Base-by-base conservation (phyloP, 2,329 filamentous ascomycete genomes). In the Nectriaceae sp. region DNA sequence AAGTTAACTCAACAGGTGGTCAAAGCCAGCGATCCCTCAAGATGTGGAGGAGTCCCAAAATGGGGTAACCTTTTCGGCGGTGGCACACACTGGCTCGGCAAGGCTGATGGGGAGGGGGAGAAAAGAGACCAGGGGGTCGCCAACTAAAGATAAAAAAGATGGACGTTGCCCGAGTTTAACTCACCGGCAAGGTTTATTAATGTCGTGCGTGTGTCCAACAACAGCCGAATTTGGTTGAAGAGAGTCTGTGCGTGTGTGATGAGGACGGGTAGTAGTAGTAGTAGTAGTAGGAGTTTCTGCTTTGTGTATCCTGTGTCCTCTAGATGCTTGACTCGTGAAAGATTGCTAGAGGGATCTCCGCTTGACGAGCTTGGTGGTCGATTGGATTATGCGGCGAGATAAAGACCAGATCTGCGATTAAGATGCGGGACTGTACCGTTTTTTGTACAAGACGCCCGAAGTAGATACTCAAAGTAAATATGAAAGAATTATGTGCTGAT, bases 361-460 rank as follows among this genome's bases (percentile, higher is more conserved):
- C n/a, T n/a, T n/a, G n/a, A n/a, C n/a, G n/a, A n/a, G n/a, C n/a
- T n/a, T n/a, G n/a, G n/a, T n/a, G n/a, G n/a, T n/a, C n/a, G n/a
- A n/a, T n/a, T 38, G 22, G 40, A 56, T 58, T 55, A 59, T 61
- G 59, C 55, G 44, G 46, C 46, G 42, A 42, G 26, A 39, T 21
- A 31, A 33, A 49, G 51, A 49, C 22, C 46, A 53, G 56, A 53
- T 61, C 50, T 57, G 54, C 51, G 24, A 56, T 39, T 40, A 53
- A 50, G 42, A 21, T 48, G 50, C 40, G 50, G 48, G 40, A 42
- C 33, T 44, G 44, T 42, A 47, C 47, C 45, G 41, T 37, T 53
- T 53, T 57, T 42, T 55, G 53, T 52, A 47, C 20, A 44, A 38
- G 36, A 44, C 42, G 40, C 33, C 11, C 20, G 19, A 19, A n/a